Percentiles rank a stretch among this genome's conserved stretches.
Evolutionary conservation across 78 protist species (phyloP).

Genomic region (Dictyostelium brefeldianum): DNA sequence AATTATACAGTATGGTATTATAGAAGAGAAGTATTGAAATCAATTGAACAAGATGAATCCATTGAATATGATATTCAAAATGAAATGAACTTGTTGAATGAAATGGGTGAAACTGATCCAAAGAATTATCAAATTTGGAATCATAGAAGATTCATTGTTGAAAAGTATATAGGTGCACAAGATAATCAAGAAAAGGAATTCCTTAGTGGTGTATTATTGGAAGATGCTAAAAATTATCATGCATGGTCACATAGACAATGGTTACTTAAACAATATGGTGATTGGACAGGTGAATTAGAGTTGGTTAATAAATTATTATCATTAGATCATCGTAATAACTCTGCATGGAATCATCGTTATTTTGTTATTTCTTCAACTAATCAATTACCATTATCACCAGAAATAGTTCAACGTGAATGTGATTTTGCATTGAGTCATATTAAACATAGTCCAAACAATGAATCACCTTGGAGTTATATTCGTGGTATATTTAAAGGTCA

Average conservation of each 20-base stretch:
- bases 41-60: conserved; percentile 32
- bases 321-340: conserved; percentile 94
- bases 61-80: conserved; percentile 83
- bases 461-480: conserved; percentile 85
- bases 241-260: conserved; percentile 96
- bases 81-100: conserved; percentile 53
- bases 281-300: conserved; percentile 85
- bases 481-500: conserved; percentile 78
- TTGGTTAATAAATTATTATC: conserved; percentile 82
- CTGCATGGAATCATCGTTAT: conserved; percentile 97
- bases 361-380: conserved; percentile 73
- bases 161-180: background rate
- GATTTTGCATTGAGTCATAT: conserved; percentile 29
- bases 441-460: conserved; percentile 82
- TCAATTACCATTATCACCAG: background rate
- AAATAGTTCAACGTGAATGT: conserved; percentile 28
- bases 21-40: conserved; percentile 72
- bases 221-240: conserved; percentile 97
- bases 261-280: conserved; percentile 15
- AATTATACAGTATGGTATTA: conserved; percentile 95
- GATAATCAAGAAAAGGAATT: conserved; percentile 83
- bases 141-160: conserved; percentile 90
- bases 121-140: conserved; percentile 98
- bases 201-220: conserved; percentile 50
- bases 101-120: conserved; percentile 69